A percentile compares a stretch with the other conserved stretches of the same genome.
These are phyloP conservation scores for Euphorbia schlechtendalii DNA, from an alignment of 441 rosid genomes.

Conservation along the genomic window DNA sequence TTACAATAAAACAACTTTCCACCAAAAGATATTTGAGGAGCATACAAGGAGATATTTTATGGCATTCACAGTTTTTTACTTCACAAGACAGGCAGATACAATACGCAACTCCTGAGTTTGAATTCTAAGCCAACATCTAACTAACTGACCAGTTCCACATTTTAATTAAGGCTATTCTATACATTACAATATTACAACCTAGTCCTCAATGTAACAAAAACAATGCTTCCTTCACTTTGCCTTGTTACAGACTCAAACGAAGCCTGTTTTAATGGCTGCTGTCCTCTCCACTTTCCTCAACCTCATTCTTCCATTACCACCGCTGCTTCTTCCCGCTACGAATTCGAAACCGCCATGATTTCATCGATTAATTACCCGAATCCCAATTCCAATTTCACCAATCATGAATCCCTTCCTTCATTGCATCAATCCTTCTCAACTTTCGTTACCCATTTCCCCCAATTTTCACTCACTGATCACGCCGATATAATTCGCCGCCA, in stretches of 20 bases:
- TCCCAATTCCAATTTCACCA: conserved; percentile 53
- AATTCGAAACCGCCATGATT: conserved; percentile 31
- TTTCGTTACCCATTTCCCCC: conserved; percentile 50
- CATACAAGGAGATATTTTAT: too few species aligned
- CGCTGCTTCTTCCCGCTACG: conserved; percentile 35
- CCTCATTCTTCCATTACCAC: conserved; percentile 17
- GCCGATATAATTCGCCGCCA: conserved; percentile 54
- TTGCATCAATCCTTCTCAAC: conserved; percentile 42
- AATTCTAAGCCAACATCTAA: not conserved
- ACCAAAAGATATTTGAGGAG: too few species aligned
- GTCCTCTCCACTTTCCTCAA: conserved; percentile 19
- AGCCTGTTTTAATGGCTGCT: conserved; percentile 49
- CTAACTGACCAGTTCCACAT: not conserved
- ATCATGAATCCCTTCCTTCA: conserved; percentile 81
- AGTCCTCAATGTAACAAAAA: not conserved
- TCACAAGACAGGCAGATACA: not conserved
- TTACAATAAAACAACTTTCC: too few species aligned
- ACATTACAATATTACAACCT: too few species aligned
- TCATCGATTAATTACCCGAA: conserved; percentile 23
- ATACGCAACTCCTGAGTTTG: not conserved
- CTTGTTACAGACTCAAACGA: conserved; percentile 33
- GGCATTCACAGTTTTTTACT: too few species aligned
- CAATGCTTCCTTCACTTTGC: conserved; percentile 40
- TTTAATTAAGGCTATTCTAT: too few species aligned
- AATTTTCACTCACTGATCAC: conserved; percentile 39